phyloP scores from a whole-genome alignment of 257 asterid genomes.

The Solanum chiquidenum region DNA sequence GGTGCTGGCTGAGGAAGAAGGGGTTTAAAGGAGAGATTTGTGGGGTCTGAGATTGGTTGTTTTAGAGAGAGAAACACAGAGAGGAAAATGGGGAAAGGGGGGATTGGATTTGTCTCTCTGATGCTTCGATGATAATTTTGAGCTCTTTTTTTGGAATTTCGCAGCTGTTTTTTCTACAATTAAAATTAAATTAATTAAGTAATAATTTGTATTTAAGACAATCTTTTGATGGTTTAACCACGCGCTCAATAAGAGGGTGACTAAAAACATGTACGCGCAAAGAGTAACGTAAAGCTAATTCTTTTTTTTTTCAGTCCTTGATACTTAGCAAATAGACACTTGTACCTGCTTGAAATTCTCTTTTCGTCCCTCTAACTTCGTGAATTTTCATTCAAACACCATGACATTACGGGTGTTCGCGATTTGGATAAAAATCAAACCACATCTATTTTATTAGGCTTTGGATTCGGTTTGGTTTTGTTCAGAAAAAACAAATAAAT shows the following conservation, averaged over 20 bases:
- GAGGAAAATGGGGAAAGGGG: neutral
- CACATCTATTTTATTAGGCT: neutral
- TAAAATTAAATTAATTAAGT: neutral
- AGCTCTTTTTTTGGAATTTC: neutral
- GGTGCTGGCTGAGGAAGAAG: conserved; percentile 6
- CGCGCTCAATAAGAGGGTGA: neutral
- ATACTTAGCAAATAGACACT: neutral
- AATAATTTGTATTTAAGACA: neutral
- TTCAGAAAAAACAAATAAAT: too few species aligned
- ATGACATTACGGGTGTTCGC: neutral
- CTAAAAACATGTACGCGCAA: neutral
- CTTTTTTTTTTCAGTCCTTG: neutral
- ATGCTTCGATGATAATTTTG: neutral
- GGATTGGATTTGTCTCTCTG: neutral
- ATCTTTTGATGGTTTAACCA: neutral
- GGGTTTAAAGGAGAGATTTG: conserved; percentile 30
- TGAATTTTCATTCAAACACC: neutral
- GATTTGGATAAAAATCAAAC: too few species aligned
- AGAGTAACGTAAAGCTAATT: neutral
- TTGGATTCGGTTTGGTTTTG: neutral
- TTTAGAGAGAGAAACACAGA: conserved; percentile 16
- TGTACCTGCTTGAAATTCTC: neutral
- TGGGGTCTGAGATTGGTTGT: conserved; percentile 69
- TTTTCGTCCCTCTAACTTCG: neutral
- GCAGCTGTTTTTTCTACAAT: neutral